These are phyloP conservation scores for Microbotryum silenes-acaulis DNA, from an alignment of 1,284 basidiomycete species.

Conservation along the genomic window DNA sequence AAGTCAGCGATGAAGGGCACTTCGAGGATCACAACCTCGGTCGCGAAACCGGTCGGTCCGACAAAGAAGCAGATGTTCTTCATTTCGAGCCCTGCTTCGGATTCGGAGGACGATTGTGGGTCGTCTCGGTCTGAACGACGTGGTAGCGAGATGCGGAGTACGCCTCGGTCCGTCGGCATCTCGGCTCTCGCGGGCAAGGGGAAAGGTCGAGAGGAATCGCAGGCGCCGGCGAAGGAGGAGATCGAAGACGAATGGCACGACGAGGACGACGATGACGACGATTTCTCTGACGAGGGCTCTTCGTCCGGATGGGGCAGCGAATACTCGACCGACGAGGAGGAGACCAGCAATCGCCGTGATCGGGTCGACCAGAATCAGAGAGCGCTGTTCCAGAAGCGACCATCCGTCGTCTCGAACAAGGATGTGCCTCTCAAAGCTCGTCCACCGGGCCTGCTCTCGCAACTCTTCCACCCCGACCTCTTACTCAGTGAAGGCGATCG, in stretches of 20 bases:
- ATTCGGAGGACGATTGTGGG: slow-evolving; percentile 23
- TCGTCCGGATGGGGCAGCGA: slow-evolving; percentile 29
- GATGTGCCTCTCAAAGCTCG: slow-evolving; percentile 22
- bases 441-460: slow-evolving; percentile 27
- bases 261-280: slow-evolving; percentile 15
- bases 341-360: background rate
- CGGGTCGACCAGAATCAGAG: background rate
- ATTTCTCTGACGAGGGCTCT: slow-evolving; percentile 9
- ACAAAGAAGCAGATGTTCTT: slow-evolving; percentile 34
- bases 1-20: slow-evolving; percentile 4
- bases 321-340: slow-evolving; percentile 28
- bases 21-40: background rate
- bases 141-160: background rate
- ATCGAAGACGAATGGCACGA: slow-evolving; percentile 11
- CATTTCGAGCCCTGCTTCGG: slow-evolving; percentile 31
- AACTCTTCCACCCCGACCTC: slow-evolving; percentile 31
- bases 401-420: slow-evolving; percentile 3
- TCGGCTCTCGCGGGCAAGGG: background rate
- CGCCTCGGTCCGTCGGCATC: too few species aligned
- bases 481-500: slow-evolving; percentile 22
- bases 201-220: slow-evolving; percentile 4
- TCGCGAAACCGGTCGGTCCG: slow-evolving; percentile 6
- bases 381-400: slow-evolving; percentile 16
- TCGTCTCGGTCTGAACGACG: slow-evolving; percentile 2
- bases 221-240: background rate